Base-by-base conservation (phyloP, 495 filamentous ascomycete genomes). In the Trichodelitschia bisporula region DNA sequence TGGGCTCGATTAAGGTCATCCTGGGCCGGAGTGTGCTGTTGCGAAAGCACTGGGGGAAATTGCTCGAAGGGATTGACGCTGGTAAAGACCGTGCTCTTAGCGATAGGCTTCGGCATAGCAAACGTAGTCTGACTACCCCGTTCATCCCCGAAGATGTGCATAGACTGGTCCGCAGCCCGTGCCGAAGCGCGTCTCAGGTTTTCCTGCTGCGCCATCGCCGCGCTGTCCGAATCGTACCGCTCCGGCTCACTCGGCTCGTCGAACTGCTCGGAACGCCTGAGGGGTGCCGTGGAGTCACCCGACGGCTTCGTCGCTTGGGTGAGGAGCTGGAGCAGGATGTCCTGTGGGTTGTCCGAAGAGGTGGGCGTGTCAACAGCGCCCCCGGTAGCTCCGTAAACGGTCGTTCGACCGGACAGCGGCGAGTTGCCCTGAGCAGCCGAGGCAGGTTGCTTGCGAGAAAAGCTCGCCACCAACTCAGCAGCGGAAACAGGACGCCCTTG, bases 61-160 rank as follows among this genome's bases (percentile, higher is more conserved):
- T 78, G 68, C 18, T 79, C 75, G 36, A 84, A 82, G 3, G 77
- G 77, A 40, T 80, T 80, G 37, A 72, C 64, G 44, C 78, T 77
- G 18, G 64, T 77, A 51, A 84, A 84, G 16, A 72, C 53, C 6
- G 21, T 24, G 6, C n/a, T 6, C 6, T n/a, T 6, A 6, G 6
- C 21, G 21, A 24, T 6, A 24, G 21, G 21, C 21, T 6, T 6
- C 21, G 21, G 21, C 21, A n/a, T 34, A 47, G 54, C 29, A 36
- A 42, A 20, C 39, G 40, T 26, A 39, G 33, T 29, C 19, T 37
- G 32, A 14, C 35, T 48, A n/a, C n/a, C n/a, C n/a, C n/a, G n/a
- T 4, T 27, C 40, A 24, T 37, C 47, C 15, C 54, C 54, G 30
- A 58, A 58, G 26, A 51, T 32, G 19, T 49, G 54, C 14, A 50